These are phyloP conservation scores for Boletales sp. DNA, from an alignment of 768 basidiomycete species.

Conservation along the genomic window DNA sequence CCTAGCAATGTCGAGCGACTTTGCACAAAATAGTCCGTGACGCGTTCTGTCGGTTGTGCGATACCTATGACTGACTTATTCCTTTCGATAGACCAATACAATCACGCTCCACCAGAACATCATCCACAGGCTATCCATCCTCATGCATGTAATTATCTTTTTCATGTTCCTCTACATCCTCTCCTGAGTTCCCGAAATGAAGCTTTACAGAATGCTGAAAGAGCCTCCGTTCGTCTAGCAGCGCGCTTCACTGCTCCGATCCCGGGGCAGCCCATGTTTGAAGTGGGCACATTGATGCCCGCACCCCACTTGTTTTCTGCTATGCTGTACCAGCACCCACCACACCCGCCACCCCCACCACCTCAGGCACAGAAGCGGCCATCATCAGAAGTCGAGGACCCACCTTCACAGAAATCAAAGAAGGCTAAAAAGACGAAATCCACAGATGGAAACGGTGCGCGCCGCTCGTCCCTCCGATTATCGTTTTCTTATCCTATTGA, in stretches of 20 bases:
- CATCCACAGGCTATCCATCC: constrained; percentile 27
- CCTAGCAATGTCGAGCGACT: constrained; percentile 43
- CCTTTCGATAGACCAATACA: constrained; percentile 27
- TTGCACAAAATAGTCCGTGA: constrained; percentile 41
- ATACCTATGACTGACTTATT: constrained; percentile 10
- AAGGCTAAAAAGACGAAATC: constrained; percentile 41
- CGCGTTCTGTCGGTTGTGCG: constrained; percentile 6
- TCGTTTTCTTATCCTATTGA: constrained; percentile 13
- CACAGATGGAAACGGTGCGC: constrained; percentile 32
- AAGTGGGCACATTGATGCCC: constrained; percentile 32
- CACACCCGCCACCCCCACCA: constrained; percentile 12
- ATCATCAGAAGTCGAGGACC: constrained; percentile 37
- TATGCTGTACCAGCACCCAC: constrained; percentile 29
- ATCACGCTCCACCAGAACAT: constrained; percentile 33
- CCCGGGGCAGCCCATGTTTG: constrained; percentile 28
- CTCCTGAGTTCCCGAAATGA: constrained; percentile 20
- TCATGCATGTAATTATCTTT: constrained; percentile 32
- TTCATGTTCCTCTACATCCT: constrained; percentile 15
- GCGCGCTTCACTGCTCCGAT: constrained; percentile 44
- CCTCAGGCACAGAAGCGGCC: constrained; percentile 35
- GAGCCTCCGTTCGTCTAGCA: constrained; percentile 56
- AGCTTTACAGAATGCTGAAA: constrained; percentile 53
- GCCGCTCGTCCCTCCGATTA: constrained; percentile 1
- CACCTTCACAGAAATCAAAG: constrained; percentile 44
- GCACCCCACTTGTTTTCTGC: constrained; percentile 24